Conservation (phyloP, 2,329 filamentous ascomycete species). For the Sclerotinia trifoliorum region DNA sequence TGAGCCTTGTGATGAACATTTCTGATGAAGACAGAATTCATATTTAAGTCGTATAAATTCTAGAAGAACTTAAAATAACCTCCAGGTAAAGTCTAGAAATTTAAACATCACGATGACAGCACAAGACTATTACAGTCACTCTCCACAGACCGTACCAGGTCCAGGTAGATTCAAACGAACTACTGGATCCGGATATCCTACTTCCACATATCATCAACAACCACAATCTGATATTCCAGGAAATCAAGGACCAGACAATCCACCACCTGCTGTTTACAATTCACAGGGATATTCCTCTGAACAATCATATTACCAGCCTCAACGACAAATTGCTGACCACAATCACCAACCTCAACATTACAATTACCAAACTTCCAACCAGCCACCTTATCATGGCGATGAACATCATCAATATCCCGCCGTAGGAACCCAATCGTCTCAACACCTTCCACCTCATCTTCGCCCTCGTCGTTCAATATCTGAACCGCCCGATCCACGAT, state of each 20-base stretch:
- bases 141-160: background rate
- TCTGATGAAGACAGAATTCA: background rate
- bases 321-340: background rate
- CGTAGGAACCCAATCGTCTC: background rate
- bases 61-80: background rate
- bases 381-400: background rate
- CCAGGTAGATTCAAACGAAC: constrained; percentile 6
- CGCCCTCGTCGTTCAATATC: constrained; percentile 27
- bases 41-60: background rate
- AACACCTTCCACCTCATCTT: constrained; percentile 17
- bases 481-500: constrained; percentile 25
- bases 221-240: constrained; percentile 2
- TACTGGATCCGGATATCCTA: background rate
- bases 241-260: background rate
- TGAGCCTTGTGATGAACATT: constrained; percentile 5
- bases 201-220: constrained; percentile 14
- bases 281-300: background rate
- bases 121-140: constrained; percentile 4
- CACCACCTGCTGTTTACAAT: background rate
- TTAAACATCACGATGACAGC: background rate
- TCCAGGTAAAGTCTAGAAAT: background rate
- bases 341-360: background rate
- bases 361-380: background rate
- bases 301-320: background rate
- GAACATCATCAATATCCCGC: background rate